Conservation (phyloP, 2,329 filamentous ascomycete species). For the Monosporascus sp. region DNA sequence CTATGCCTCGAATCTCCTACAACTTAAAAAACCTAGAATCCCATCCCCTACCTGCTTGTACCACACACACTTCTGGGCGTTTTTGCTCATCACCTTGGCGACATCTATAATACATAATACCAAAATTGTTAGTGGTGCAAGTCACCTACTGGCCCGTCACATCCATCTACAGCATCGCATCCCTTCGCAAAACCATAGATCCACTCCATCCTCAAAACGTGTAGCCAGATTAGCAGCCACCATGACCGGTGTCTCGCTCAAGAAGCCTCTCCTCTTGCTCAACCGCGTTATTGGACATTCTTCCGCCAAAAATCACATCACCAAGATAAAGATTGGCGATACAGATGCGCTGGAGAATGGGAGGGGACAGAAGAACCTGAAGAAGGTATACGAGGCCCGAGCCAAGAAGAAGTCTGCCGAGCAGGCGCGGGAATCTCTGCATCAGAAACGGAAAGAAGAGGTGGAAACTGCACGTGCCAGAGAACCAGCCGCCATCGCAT, state of each 20-base stretch:
- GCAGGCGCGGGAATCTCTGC: constrained; percentile 25
- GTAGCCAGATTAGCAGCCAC: background rate
- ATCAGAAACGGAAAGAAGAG: constrained; percentile 28
- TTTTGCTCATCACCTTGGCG: background rate
- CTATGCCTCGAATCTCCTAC: background rate
- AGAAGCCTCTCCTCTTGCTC: constrained; percentile 31
- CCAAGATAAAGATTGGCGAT: constrained; percentile 31
- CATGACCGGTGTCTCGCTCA: constrained; percentile 28
- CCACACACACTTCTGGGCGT: background rate
- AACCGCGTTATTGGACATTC: constrained; percentile 33
- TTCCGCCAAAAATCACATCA: constrained; percentile 33
- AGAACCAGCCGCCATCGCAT: constrained; percentile 19
- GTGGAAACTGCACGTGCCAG: constrained; percentile 24
- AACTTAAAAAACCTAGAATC: background rate
- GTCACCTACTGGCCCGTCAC: too few species aligned
- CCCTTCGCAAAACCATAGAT: too few species aligned
- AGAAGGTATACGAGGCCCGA: constrained; percentile 26
- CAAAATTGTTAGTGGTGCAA: background rate
- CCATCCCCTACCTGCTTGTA: background rate
- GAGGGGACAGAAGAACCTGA: constrained; percentile 24
- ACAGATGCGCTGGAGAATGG: constrained; percentile 27
- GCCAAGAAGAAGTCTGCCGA: constrained; percentile 28
- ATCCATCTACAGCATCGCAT: too few species aligned
- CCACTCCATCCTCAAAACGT: too few species aligned
- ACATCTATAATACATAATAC: background rate